These are phyloP conservation scores for Backusella tarrabulga DNA, from an alignment of 192 early-diverging fungal genomes.

Conservation along the genomic window DNA sequence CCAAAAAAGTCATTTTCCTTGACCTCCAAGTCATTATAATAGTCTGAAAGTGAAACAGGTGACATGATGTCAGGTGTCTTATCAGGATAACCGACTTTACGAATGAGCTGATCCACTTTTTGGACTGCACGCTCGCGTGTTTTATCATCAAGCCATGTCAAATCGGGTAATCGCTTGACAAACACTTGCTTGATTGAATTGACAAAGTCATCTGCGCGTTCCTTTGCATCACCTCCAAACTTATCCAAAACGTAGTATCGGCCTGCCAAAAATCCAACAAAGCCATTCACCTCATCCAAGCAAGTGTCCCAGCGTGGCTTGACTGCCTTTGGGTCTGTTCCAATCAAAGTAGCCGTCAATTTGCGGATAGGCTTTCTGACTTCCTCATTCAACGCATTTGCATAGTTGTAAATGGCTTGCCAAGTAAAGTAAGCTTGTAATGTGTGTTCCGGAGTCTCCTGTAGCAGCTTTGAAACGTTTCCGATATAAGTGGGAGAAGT, in stretches of 20 bases:
- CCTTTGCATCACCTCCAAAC: conserved; percentile 47
- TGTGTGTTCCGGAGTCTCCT: conserved; percentile 31
- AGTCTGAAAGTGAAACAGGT: conserved; percentile 41
- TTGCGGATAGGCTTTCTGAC: conserved; percentile 38
- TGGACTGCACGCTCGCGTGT: conserved; percentile 41
- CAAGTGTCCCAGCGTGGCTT: conserved; percentile 52
- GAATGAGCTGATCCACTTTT: conserved; percentile 41
- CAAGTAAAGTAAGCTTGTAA: conserved; percentile 56
- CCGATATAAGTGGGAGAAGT: conserved; percentile 32
- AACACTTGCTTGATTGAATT: conserved; percentile 39
- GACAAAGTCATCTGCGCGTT: conserved; percentile 49
- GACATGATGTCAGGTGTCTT: conserved; percentile 36
- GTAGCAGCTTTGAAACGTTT: conserved; percentile 29
- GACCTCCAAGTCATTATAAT: conserved; percentile 36
- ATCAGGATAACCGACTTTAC: conserved; percentile 50
- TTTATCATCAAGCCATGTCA: conserved; percentile 46
- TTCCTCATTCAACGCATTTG: conserved; percentile 35
- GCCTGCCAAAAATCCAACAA: conserved; percentile 41
- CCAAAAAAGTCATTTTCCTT: conserved; percentile 38
- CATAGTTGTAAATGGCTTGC: conserved; percentile 41
- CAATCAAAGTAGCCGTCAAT: conserved; percentile 39
- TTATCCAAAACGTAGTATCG: conserved; percentile 44
- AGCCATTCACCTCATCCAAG: conserved; percentile 30
- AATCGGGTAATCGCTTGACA: conserved; percentile 31
- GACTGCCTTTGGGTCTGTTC: conserved; percentile 42